phyloP scores from a whole-genome alignment of 2,329 filamentous ascomycete genomes.

The Dothideomycetes sp. region DNA sequence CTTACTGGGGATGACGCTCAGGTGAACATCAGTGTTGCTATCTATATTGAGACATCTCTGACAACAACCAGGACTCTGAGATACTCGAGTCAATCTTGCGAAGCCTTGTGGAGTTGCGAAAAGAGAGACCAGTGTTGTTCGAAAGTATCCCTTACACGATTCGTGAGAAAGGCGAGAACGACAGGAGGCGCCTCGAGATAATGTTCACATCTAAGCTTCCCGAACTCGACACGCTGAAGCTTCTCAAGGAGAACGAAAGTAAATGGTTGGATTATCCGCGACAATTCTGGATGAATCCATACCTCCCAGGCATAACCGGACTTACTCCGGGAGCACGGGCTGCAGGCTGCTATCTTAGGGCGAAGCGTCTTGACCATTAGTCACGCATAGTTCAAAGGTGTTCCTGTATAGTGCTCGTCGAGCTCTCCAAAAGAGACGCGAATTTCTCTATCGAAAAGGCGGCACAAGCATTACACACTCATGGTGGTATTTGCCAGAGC shows the following conservation, averaged over 20 bases:
- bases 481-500: neutral
- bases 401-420: constrained; percentile 5
- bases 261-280: neutral
- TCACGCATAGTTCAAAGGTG: constrained; percentile 4
- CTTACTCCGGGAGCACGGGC: neutral
- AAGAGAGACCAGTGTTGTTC: neutral
- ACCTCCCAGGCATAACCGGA: neutral
- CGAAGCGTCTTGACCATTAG: constrained; percentile 2
- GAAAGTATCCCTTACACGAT: constrained; percentile 1
- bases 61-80: no score
- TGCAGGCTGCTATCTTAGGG: constrained; percentile 1
- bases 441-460: neutral
- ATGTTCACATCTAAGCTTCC: neutral
- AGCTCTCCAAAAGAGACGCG: neutral
- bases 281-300: neutral
- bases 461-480: neutral
- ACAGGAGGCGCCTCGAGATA: neutral
- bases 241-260: neutral
- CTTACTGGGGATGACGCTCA: no score
- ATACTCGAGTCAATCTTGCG: neutral
- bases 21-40: no score
- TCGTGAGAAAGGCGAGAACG: neutral
- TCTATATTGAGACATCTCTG: no score
- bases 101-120: neutral
- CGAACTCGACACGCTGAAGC: neutral